A percentile compares a stretch with the other conserved stretches of the same genome.
Conservation (phyloP, 2,329 filamentous ascomycete species). For the Rutstroemia sp. region DNA sequence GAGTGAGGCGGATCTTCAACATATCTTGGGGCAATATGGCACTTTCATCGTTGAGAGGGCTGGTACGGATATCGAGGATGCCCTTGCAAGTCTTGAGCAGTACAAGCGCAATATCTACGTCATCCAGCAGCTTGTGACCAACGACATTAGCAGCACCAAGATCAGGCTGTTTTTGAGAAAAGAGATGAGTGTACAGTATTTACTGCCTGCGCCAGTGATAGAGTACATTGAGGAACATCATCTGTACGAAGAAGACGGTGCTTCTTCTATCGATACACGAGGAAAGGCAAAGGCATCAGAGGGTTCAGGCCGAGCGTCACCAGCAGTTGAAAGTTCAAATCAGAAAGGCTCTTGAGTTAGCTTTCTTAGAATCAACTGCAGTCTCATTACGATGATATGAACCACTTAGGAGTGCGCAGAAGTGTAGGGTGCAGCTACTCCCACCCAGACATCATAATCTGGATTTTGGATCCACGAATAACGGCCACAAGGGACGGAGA, state of each 20-base stretch:
- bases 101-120: constrained; percentile 70
- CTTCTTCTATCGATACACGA: constrained; percentile 18
- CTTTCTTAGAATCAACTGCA: background rate
- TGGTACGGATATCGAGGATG: constrained; percentile 83
- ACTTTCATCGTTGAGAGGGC: constrained; percentile 82
- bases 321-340: constrained; percentile 14
- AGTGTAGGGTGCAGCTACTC: background rate
- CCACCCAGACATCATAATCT: background rate
- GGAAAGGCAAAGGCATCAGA: constrained; percentile 18
- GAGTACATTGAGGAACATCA: constrained; percentile 63
- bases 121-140: constrained; percentile 81
- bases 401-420: background rate
- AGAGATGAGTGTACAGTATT: constrained; percentile 75
- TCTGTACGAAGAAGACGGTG: constrained; percentile 48
- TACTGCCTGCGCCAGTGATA: constrained; percentile 67
- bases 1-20: constrained; percentile 76
- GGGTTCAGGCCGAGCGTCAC: constrained; percentile 10
- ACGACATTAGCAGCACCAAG: constrained; percentile 76
- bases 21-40: constrained; percentile 78
- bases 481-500: no score
- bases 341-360: constrained; percentile 10
- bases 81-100: constrained; percentile 69
- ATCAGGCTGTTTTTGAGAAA: constrained; percentile 74
- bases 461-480: background rate
- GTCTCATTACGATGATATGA: background rate